phyloP scores from a whole-genome alignment of 2,329 filamentous ascomycete species.

The Fonsecaea pedrosoi region DNA sequence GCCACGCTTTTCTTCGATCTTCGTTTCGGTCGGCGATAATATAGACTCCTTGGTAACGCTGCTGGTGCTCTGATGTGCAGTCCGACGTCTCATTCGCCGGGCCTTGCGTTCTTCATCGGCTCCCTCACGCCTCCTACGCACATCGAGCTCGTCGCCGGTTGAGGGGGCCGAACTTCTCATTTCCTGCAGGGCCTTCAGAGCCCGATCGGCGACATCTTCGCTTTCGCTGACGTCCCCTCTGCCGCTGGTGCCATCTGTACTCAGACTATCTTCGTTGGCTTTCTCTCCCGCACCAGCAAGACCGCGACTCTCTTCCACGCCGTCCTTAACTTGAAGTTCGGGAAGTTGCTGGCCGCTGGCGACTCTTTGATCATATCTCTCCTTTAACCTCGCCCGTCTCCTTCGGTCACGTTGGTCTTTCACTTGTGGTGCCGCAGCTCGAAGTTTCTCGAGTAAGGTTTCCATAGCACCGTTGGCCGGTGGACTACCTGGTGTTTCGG shows the following conservation, averaged over 20 bases:
- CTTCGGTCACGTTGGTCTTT: slow-evolving; percentile 88
- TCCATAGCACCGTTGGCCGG: slow-evolving; percentile 91
- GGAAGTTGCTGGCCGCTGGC: slow-evolving; percentile 90
- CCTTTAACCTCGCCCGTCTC: slow-evolving; percentile 85
- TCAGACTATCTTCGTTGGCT: slow-evolving; percentile 37
- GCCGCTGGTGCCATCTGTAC: slow-evolving; percentile 40
- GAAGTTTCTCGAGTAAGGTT: slow-evolving; percentile 89
- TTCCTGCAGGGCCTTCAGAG: slow-evolving; percentile 81
- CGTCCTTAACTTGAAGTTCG: slow-evolving; percentile 65
- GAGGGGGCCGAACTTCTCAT: slow-evolving; percentile 66
- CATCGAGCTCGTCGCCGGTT: slow-evolving; percentile 58
- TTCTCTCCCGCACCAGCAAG: slow-evolving; percentile 42
- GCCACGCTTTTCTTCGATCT: slow-evolving; percentile 23
- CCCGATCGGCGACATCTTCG: slow-evolving; percentile 83
- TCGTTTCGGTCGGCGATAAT: slow-evolving; percentile 31
- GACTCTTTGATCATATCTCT: slow-evolving; percentile 85
- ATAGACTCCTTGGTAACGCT: slow-evolving; percentile 40
- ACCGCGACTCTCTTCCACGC: slow-evolving; percentile 58
- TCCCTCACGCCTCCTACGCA: slow-evolving; percentile 73
- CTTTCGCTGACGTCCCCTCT: slow-evolving; percentile 54
- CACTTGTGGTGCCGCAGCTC: slow-evolving; percentile 87
- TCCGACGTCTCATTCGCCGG: slow-evolving; percentile 71
- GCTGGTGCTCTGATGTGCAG: slow-evolving; percentile 52
- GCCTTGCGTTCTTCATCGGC: slow-evolving; percentile 78
- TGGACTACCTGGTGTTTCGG: slow-evolving; percentile 58